These are phyloP conservation scores for Ophiocordyceps polyrhachis-furcata DNA, from an alignment of 2,329 filamentous ascomycete genomes.

Conservation along the genomic window DNA sequence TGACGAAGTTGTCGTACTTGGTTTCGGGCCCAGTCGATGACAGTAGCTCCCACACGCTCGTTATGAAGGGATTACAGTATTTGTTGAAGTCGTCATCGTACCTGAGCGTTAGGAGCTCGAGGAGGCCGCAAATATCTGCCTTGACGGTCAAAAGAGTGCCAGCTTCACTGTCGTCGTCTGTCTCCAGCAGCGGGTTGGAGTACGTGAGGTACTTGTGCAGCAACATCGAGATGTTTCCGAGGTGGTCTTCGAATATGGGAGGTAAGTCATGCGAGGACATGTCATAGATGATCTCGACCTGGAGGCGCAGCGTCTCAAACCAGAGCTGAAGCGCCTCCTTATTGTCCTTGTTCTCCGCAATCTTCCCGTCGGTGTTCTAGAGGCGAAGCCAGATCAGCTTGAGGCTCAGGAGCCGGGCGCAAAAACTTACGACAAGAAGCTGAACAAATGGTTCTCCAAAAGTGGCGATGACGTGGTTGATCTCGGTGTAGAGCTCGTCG, in stretches of 20 bases:
- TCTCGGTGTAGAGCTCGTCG: constrained; percentile 82
- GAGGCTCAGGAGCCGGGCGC: background rate
- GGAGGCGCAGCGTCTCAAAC: constrained; percentile 70
- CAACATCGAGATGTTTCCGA: constrained; percentile 55
- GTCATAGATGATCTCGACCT: constrained; percentile 87
- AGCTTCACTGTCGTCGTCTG: constrained; percentile 76
- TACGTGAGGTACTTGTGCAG: constrained; percentile 90
- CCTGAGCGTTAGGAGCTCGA: constrained; percentile 84
- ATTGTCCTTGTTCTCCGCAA: constrained; percentile 59
- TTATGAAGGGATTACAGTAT: constrained; percentile 68
- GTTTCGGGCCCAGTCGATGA: constrained; percentile 73
- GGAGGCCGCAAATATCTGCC: constrained; percentile 78
- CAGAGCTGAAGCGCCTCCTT: constrained; percentile 56
- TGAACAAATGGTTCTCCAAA: constrained; percentile 73
- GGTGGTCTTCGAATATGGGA: constrained; percentile 81
- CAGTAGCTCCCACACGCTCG: constrained; percentile 77
- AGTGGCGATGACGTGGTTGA: constrained; percentile 80
- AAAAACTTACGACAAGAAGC: constrained; percentile 46
- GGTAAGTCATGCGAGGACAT: constrained; percentile 95
- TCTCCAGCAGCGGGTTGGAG: constrained; percentile 63
- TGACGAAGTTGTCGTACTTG: constrained; percentile 87
- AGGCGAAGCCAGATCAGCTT: background rate
- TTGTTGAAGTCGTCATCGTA: constrained; percentile 85
- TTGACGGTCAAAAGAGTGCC: constrained; percentile 74
- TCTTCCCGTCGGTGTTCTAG: constrained; percentile 47